These are phyloP conservation scores for Candida loeiensis DNA, from an alignment of 805 yeast genomes.

Conservation along the genomic window DNA sequence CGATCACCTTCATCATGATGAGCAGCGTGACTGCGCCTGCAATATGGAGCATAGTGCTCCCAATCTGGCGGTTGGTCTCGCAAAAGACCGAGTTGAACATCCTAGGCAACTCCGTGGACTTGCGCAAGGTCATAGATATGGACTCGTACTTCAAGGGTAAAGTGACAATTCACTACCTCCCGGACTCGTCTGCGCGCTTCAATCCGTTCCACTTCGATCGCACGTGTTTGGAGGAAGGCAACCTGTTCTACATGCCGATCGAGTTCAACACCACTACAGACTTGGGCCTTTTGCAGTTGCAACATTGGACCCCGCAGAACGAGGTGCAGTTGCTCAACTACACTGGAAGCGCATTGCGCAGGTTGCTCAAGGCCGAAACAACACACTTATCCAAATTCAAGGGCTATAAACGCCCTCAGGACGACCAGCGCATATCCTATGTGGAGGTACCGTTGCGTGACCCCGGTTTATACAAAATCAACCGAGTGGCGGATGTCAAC, in stretches of 20 bases:
- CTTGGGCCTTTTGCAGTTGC: conserved; percentile 63
- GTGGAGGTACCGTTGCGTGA: conserved; percentile 59
- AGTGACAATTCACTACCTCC: conserved; percentile 80
- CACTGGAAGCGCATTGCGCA: conserved; percentile 53
- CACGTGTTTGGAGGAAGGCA: conserved; percentile 52
- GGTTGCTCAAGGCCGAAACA: conserved; percentile 27
- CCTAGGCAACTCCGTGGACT: conserved; percentile 43
- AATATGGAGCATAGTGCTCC: conserved; percentile 27
- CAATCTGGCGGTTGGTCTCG: conserved; percentile 43
- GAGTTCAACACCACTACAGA: conserved; percentile 76
- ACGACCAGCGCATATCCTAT: conserved; percentile 47
- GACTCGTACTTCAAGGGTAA: conserved; percentile 77
- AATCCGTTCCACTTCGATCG: conserved; percentile 65
- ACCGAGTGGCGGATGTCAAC: conserved; percentile 61
- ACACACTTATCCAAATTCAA: conserved; percentile 26
- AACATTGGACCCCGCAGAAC: conserved; percentile 54
- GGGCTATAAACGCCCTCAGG: conserved; percentile 18
- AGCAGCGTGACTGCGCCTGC: conserved; percentile 49
- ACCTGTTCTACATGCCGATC: conserved; percentile 55
- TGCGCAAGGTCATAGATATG: conserved; percentile 40
- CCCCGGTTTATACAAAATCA: conserved; percentile 77
- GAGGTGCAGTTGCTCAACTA: conserved; percentile 47
- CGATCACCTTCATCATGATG: conserved; percentile 52
- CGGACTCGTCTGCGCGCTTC: conserved; percentile 83
- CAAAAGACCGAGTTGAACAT: conserved; percentile 49